Percentiles rank a stretch among this genome's conserved stretches.
Conservation (phyloP, 164 flowering plant genomes). For the Aristolochia californica region DNA sequence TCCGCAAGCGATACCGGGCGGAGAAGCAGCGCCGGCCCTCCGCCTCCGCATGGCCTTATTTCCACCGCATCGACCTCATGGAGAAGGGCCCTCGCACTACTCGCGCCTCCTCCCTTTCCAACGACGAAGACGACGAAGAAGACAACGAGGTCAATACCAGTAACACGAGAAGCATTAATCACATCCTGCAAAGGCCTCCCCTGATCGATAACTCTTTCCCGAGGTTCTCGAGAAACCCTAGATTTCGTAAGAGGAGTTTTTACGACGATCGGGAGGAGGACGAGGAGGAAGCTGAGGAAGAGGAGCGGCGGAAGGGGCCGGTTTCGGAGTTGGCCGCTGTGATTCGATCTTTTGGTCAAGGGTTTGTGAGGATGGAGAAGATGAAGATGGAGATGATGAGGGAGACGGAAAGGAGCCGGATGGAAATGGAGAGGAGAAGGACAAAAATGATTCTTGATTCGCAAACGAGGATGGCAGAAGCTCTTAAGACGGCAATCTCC, state of each 20-base stretch:
- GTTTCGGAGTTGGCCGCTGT: slow-evolving; percentile 40
- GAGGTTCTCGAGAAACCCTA: slow-evolving; percentile 16
- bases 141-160: slow-evolving; percentile 10
- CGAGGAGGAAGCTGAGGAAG: slow-evolving; percentile 21
- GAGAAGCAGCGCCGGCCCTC: slow-evolving; percentile 32
- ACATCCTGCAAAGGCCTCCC: slow-evolving; percentile 23
- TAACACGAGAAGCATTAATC: slow-evolving; percentile 39
- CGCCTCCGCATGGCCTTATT: slow-evolving; percentile 46
- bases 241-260: slow-evolving; percentile 16
- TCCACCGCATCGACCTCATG: slow-evolving; percentile 50
- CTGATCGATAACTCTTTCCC: slow-evolving; percentile 7
- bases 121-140: slow-evolving; percentile 20
- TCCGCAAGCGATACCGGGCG: slow-evolving; percentile 71
- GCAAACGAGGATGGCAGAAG: slow-evolving; percentile 43
- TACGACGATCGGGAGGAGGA: slow-evolving; percentile 15
- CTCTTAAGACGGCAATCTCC: slow-evolving; percentile 33
- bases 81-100: slow-evolving; percentile 52
- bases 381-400: slow-evolving; percentile 73
- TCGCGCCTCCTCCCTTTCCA: slow-evolving; percentile 20
- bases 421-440: slow-evolving; percentile 79
- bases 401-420: slow-evolving; percentile 51
- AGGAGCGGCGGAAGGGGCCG: slow-evolving; percentile 15
- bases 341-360: slow-evolving; percentile 50
- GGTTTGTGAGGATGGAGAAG: slow-evolving; percentile 57
- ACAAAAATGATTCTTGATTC: slow-evolving; percentile 58